These are phyloP conservation scores for Wakefieldia striispora DNA, from an alignment of 768 basidiomycete species.

Conservation along the genomic window DNA sequence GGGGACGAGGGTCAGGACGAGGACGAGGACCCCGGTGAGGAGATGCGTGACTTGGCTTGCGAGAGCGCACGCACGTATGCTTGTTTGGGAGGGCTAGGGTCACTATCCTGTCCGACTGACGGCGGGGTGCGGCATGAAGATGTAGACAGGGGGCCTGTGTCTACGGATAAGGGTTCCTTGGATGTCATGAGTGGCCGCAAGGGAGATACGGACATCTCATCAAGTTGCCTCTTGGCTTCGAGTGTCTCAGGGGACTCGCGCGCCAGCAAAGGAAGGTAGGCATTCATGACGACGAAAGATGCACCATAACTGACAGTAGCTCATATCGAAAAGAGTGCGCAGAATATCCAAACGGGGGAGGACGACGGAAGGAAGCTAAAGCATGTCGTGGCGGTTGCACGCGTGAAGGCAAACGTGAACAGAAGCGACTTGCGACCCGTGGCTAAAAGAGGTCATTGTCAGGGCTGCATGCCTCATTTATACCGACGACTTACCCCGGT, in stretches of 20 bases:
- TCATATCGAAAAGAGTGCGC: conserved; percentile 64
- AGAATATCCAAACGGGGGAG: conserved; percentile 66
- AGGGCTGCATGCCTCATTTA: background rate
- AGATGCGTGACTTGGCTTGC: conserved; percentile 74
- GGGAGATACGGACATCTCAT: conserved; percentile 1
- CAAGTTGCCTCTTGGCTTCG: conserved; percentile 34
- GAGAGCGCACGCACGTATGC: conserved; percentile 60
- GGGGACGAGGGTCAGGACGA: conserved; percentile 75
- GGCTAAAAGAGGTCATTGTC: conserved; percentile 36
- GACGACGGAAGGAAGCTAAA: conserved; percentile 76
- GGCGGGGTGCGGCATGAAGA: too few relatives aligned
- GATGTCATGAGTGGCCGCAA: background rate
- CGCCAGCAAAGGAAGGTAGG: conserved; percentile 78
- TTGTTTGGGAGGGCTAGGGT: conserved; percentile 22
- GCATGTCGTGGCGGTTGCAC: conserved; percentile 61
- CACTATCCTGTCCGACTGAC: conserved; percentile 4
- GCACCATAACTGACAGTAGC: conserved; percentile 89
- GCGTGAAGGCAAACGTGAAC: conserved; percentile 68
- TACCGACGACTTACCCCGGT: conserved; percentile 64
- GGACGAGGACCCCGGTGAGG: conserved; percentile 76
- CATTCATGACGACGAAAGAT: conserved; percentile 85
- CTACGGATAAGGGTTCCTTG: conserved; percentile 17
- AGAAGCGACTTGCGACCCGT: conserved; percentile 76
- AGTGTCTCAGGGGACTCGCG: conserved; percentile 61
- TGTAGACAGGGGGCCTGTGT: conserved; percentile 40